Evolutionary conservation across 176 grass and related monocot species (phyloP).

Genomic region (Avena eriantha): DNA sequence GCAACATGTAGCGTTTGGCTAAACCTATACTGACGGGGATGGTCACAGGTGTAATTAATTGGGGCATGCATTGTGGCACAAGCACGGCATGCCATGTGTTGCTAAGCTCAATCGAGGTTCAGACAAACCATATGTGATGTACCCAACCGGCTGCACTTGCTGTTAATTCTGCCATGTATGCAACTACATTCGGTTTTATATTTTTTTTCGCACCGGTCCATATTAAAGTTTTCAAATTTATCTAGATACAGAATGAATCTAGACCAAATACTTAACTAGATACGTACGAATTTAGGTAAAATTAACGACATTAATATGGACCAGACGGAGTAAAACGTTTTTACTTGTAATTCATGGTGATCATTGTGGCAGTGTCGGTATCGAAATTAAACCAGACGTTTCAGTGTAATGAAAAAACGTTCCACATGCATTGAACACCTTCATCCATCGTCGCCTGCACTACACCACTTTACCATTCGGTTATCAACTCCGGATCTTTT

Average conservation of each 20-base stretch:
- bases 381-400: not conserved
- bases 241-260: no score
- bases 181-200: no score
- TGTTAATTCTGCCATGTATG: no score
- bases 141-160: no score
- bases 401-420: not conserved
- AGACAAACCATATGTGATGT: no score
- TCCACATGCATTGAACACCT: slow-evolving; percentile 6
- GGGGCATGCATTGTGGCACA: not conserved
- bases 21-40: not conserved
- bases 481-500: not conserved
- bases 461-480: not conserved
- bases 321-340: no score
- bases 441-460: not conserved
- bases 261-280: no score
- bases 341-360: not conserved
- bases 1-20: not conserved
- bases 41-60: not conserved
- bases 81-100: not conserved
- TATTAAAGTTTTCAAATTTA: no score
- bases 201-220: no score
- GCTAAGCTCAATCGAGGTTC: no score
- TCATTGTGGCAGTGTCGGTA: not conserved
- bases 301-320: no score
- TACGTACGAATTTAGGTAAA: no score